Percentiles rank a stretch among this genome's conserved stretches.
phyloP scores from a whole-genome alignment of 108 stramenopile genomes.

The Stephanodiscus triporus region DNA sequence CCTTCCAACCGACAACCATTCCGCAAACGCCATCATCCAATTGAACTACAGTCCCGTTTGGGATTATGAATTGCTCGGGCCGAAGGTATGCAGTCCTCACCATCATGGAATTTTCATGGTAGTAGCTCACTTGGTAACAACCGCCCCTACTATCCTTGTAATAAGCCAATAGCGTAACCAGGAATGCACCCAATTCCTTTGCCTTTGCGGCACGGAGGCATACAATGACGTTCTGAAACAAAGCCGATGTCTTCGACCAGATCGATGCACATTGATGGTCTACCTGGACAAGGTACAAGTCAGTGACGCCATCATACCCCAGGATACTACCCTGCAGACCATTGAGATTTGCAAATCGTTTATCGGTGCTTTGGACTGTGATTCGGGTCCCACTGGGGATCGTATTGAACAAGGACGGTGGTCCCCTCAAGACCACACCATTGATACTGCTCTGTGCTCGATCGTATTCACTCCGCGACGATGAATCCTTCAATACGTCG shows the following conservation, averaged over 20 bases:
- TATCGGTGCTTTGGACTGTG: constrained; percentile 13
- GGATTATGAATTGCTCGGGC: constrained; percentile 17
- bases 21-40: constrained; percentile 7
- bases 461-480: neutral
- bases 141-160: constrained; percentile 8
- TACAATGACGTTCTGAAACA: constrained; percentile 17
- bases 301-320: neutral
- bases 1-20: constrained; percentile 6
- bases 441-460: neutral
- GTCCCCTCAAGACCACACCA: neutral
- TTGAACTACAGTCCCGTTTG: constrained; percentile 6
- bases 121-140: constrained; percentile 5
- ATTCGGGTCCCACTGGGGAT: constrained; percentile 10
- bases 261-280: constrained; percentile 9
- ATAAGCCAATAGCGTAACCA: constrained; percentile 9
- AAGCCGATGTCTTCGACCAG: constrained; percentile 6
- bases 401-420: neutral
- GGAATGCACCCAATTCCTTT: constrained; percentile 5
- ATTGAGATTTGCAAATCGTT: constrained; percentile 5
- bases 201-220: constrained; percentile 14
- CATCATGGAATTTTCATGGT: neutral
- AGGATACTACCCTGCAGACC: constrained; percentile 10
- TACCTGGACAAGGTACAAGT: constrained; percentile 9
- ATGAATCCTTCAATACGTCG: constrained; percentile 8
- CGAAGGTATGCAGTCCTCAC: constrained; percentile 1